A percentile compares a stretch with the other conserved stretches of the same genome.
phyloP scores from a whole-genome alignment of 2,329 filamentous ascomycete species.

The Neonectria faginata region DNA sequence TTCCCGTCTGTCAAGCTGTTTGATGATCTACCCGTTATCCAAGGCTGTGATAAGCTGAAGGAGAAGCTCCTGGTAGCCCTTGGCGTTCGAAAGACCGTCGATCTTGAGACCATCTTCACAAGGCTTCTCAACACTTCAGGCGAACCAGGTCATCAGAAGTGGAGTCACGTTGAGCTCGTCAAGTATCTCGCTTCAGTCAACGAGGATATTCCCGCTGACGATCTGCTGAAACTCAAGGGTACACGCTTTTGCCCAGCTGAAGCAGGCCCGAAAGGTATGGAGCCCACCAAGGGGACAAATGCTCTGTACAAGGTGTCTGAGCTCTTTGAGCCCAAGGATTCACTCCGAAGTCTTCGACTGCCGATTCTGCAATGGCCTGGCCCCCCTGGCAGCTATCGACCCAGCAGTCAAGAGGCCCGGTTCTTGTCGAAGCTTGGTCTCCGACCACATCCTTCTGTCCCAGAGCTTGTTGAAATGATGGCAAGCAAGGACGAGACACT shows the following conservation, averaged over 20 bases:
- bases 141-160: slow-evolving; percentile 70
- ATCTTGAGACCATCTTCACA: slow-evolving; percentile 92
- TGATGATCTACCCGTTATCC: slow-evolving; percentile 88
- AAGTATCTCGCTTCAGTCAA: slow-evolving; percentile 92
- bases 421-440: slow-evolving; percentile 82
- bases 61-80: slow-evolving; percentile 88
- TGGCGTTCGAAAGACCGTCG: slow-evolving; percentile 94
- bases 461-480: slow-evolving; percentile 84
- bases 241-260: slow-evolving; percentile 88
- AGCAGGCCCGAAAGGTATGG: slow-evolving; percentile 65
- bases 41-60: slow-evolving; percentile 81
- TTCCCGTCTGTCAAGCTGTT: slow-evolving; percentile 95
- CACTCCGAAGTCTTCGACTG: slow-evolving; percentile 75
- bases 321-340: slow-evolving; percentile 82
- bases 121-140: slow-evolving; percentile 76
- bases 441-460: slow-evolving; percentile 74
- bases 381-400: slow-evolving; percentile 69
- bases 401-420: slow-evolving; percentile 75
- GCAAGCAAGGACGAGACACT: slow-evolving; percentile 68
- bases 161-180: slow-evolving; percentile 95
- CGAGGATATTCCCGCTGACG: slow-evolving; percentile 85
- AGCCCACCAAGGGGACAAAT: slow-evolving; percentile 63
- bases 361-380: slow-evolving; percentile 87
- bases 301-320: slow-evolving; percentile 79
- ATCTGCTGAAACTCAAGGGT: slow-evolving; percentile 81